Evolutionary conservation across 495 filamentous ascomycete species (phyloP).

Genomic region (Neurospora pannonica): DNA sequence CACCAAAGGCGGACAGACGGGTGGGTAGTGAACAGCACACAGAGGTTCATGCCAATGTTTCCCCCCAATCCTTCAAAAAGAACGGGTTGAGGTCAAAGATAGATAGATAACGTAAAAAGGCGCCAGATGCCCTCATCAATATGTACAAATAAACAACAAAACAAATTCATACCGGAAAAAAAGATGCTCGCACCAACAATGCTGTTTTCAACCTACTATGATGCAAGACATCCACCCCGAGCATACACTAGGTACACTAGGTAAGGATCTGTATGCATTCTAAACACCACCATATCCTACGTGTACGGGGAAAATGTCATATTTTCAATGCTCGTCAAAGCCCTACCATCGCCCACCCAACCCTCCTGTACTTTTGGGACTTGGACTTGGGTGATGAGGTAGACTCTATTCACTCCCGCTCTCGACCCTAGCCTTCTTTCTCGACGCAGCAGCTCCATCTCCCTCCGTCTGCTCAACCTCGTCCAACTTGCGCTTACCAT

Average conservation of each 20-base stretch:
- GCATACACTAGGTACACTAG: neutral
- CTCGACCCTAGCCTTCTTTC: conserved; percentile 28
- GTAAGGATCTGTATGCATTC: neutral
- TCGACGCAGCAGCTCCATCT: conserved; percentile 3
- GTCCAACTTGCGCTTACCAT: conserved; percentile 22
- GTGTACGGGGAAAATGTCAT: neutral
- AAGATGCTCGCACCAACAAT: neutral
- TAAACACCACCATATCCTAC: neutral
- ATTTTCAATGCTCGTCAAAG: neutral
- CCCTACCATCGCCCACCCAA: neutral
- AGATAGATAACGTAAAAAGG: neutral
- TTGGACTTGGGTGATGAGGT: neutral
- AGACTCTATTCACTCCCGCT: neutral
- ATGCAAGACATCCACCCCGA: neutral
- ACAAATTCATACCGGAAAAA: neutral
- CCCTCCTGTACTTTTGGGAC: neutral
- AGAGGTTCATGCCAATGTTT: neutral
- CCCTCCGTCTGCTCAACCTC: conserved; percentile 1
- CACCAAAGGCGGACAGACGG: neutral
- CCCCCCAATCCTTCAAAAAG: neutral
- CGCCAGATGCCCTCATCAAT: neutral
- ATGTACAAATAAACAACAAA: neutral
- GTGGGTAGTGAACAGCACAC: neutral
- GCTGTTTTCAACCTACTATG: neutral
- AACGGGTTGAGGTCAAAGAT: neutral